A percentile compares a stretch with the other conserved stretches of the same genome.
Conservation (phyloP, 108 stramenopile genomes). For the Cyclotella choctawhatcheeana region DNA sequence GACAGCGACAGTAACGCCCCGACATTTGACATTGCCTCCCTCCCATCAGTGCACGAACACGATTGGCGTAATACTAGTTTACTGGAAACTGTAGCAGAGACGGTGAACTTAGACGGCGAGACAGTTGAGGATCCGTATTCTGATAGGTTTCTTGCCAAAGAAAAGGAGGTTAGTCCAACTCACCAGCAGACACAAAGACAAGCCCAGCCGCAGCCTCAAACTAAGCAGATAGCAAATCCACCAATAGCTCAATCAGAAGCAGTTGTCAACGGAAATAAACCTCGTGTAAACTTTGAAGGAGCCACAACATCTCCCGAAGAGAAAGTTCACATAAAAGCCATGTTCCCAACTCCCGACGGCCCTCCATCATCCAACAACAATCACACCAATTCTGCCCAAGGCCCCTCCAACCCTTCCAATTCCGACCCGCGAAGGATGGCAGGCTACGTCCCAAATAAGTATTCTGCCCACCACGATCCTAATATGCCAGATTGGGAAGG, state of each 20-base stretch:
- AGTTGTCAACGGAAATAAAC: not conserved
- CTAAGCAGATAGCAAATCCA: not conserved
- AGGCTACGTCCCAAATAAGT: conserved; percentile 14
- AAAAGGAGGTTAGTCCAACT: not conserved
- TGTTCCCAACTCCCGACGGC: not conserved
- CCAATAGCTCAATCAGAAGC: not conserved
- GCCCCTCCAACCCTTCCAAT: not conserved
- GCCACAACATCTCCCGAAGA: conserved; percentile 1
- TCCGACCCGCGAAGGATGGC: no score
- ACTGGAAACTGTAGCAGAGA: not conserved
- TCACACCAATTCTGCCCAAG: conserved; percentile 2
- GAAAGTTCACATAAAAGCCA: conserved; percentile 8
- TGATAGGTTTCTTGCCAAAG: not conserved
- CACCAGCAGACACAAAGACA: not conserved
- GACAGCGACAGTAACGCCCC: conserved; percentile 11
- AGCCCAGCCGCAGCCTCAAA: not conserved
- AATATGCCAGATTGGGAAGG: conserved; percentile 22
- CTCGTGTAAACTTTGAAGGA: not conserved
- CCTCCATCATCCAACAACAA: conserved; percentile 3
- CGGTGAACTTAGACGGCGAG: not conserved
- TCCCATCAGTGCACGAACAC: conserved; percentile 18
- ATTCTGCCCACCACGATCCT: conserved; percentile 9
- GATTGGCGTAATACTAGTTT: not conserved
- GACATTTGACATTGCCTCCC: conserved; percentile 8
- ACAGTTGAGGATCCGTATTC: conserved; percentile 8